Evolutionary conservation across 2,329 filamentous ascomycete species (phyloP).

Genomic region (Fusarium siculi): DNA sequence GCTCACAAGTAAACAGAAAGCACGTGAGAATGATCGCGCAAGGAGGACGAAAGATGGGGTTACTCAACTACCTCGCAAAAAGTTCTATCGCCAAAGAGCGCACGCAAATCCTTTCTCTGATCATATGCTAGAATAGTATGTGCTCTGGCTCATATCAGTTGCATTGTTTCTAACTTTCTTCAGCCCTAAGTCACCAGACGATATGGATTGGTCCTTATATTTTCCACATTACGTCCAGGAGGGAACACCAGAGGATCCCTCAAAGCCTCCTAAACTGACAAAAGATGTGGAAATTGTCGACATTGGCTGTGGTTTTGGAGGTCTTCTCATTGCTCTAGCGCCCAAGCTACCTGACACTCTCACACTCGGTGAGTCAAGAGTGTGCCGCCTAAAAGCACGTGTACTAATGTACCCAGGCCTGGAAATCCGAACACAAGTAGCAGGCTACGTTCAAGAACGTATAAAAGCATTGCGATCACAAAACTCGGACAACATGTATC

Average conservation of each 20-base stretch:
- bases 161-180: slow-evolving; percentile 18
- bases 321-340: slow-evolving; percentile 85
- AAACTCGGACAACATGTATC: slow-evolving; percentile 69
- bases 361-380: slow-evolving; percentile 73
- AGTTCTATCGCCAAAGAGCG: slow-evolving; percentile 94
- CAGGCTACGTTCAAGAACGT: slow-evolving; percentile 89
- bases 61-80: slow-evolving; percentile 84
- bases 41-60: slow-evolving; percentile 62
- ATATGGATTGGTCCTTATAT: slow-evolving; percentile 91
- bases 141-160: slow-evolving; percentile 7
- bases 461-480: slow-evolving; percentile 83
- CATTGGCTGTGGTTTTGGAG: slow-evolving; percentile 97
- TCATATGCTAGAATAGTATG: slow-evolving; percentile 86
- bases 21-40: slow-evolving; percentile 73
- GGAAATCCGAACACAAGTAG: slow-evolving; percentile 91
- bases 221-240: slow-evolving; percentile 78
- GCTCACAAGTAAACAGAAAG: slow-evolving; percentile 66
- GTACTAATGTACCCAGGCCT: slow-evolving; percentile 67
- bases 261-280: slow-evolving; percentile 43
- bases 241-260: slow-evolving; percentile 47
- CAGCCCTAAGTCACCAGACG: slow-evolving; percentile 80
- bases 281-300: slow-evolving; percentile 91
- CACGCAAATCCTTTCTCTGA: slow-evolving; percentile 99
- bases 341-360: slow-evolving; percentile 84
- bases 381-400: neutral